Evolutionary conservation across 192 early-diverging fungal species (phyloP).

Genomic region (Lobosporangium transversale): DNA sequence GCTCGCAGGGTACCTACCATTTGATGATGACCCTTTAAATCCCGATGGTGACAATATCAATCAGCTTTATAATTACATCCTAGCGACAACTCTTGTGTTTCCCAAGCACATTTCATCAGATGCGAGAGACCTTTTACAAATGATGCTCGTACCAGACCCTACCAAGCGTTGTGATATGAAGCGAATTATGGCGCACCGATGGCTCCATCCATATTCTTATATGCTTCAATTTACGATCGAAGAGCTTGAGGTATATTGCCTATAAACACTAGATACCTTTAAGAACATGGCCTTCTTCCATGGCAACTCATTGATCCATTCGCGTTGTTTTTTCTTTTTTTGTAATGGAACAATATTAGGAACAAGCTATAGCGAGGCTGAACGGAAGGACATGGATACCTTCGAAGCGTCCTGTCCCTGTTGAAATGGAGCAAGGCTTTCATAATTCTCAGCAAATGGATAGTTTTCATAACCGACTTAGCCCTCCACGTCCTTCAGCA

Average conservation of each 20-base stretch:
- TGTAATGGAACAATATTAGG: too few relatives aligned
- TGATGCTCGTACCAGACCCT: conserved; percentile 95
- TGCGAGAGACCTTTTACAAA: conserved; percentile 82
- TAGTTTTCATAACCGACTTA: conserved; percentile 3
- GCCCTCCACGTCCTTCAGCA: conserved; percentile 21
- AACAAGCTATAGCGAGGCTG: conserved; percentile 36
- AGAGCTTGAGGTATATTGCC: conserved; percentile 46
- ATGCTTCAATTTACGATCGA: conserved; percentile 58
- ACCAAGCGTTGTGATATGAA: conserved; percentile 74
- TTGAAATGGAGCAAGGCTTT: neutral
- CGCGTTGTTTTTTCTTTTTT: too few relatives aligned
- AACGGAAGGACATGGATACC: conserved; percentile 43
- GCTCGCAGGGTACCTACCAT: conserved; percentile 89
- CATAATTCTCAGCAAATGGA: neutral
- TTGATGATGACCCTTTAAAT: conserved; percentile 90
- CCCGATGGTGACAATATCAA: conserved; percentile 92
- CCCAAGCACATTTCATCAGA: conserved; percentile 84
- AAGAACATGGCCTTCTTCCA: too few relatives aligned
- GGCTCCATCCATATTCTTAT: conserved; percentile 62
- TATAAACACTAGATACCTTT: too few relatives aligned
- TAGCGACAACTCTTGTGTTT: conserved; percentile 82
- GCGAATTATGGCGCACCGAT: conserved; percentile 79
- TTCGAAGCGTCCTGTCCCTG: conserved; percentile 5
- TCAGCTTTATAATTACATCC: conserved; percentile 85
- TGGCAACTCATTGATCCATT: too few relatives aligned